Base-by-base conservation (phyloP, 495 filamentous ascomycete species). In the Aspergillus conjunctus region DNA sequence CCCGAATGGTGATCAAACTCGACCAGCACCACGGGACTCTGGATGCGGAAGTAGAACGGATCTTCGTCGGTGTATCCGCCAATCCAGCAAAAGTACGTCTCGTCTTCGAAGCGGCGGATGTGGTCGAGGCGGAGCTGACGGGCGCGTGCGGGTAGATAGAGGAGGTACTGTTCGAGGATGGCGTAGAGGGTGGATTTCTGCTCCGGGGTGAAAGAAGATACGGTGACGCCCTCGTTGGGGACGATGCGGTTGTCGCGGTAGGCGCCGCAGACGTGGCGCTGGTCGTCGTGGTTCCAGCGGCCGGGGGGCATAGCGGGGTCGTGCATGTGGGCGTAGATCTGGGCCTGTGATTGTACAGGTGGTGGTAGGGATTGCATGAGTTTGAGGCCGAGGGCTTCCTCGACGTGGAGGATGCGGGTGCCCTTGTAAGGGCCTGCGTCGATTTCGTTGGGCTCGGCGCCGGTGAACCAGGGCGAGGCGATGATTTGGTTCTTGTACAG, bases 1-100 rank as follows among this genome's bases (percentile, higher is more conserved):
- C 89, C 89, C 10, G 85, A 90, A 67, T 93, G 90, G 66, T 90
- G 87, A 67, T 93, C 90, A 70, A 93, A 88, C 79, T 92, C 90
- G 50, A 86, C 74, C 34, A 91, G 71, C 14, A 90, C 74, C 1
- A 91, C 87, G 0, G 88, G 88, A 63, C 83, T 90, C 72, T 91
- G 88, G 17, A 93, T 80, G 4, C 89, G 80, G 64, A 85, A 93
- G 66, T 93, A 92, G 65, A 90, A 92, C 7, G 89, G 78, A 67
- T 90, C 87, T 1, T 82, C 75, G 49, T 90, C 81, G 7, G 79
- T 84, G 59, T 70, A 84, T 0, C 82, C 85, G 8, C 89, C 89
- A 61, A 91, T 90, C 89, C 89, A 92, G 62, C 79, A 79, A 64
- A 91, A 92, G 62, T 87, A 87, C 59, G 88, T 92, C 79, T 91